Evolutionary conservation across 2,329 filamentous ascomycete genomes (phyloP), one percentile per base, ranked within the genome.

Genomic region (Aureobasidium zeae): DNA sequence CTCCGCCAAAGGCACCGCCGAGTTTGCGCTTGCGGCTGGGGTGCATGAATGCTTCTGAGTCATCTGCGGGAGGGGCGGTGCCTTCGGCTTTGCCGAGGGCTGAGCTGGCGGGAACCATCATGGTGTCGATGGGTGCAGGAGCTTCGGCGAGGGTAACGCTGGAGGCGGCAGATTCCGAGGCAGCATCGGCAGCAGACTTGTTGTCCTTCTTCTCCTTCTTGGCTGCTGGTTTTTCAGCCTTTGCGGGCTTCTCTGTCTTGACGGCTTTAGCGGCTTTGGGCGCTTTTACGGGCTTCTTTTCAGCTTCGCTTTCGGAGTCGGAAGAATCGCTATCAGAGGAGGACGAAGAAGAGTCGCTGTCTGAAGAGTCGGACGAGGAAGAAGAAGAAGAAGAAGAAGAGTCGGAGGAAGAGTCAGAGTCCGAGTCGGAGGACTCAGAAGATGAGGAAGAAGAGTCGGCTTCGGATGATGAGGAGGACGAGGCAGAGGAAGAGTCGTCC

Each of bases 91-190:
- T 25, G 41, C 44, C 28, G 49, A 53, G 12, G 52, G 30, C 8
- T 55, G 55, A 15, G 42, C 52, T 11, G 59, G 57, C 7, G 57
- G 60, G 32, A 44, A 46, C 16, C 48, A 50, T 21, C 45, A 44
- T 26, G 17, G 41, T 41, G 24, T 53, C 53, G 31, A 36, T 15
- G 16, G 50, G 47, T 10, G 44, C 48, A 6, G 13, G 49, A 36
- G 38, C 43, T 25, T 46, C 39, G 32, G 49, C 52, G 30, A 52
- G 55, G 22, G 55, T 49, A 29, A 63, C 50, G 11, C 64, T 65
- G 7, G 57, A 58, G 38, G 59, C 65, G 31, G 68, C 62, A 25
- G 70, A 67, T 46, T 73, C 73, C 8, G 67, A 66, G 3, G 28
- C 29, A 11, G 37, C 11, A 10, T 41, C 20, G 28, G 28, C 2